Evolutionary conservation across 805 yeast species (phyloP).

Genomic region (Cyberlindnera sargentensis): DNA sequence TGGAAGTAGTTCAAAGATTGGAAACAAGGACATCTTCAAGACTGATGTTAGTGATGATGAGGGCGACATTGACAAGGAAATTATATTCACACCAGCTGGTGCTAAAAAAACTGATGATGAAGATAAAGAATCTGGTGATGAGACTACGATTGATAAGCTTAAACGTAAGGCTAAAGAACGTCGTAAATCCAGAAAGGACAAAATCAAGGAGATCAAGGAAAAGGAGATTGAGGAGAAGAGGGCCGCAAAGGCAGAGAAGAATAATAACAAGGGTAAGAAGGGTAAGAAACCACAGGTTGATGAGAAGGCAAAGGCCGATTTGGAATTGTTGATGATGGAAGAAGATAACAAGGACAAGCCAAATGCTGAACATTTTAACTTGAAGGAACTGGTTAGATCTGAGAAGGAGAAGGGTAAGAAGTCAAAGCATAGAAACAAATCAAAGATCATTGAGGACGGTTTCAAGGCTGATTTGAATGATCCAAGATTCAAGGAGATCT

Average conservation of each 20-base stretch:
- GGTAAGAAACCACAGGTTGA: constrained; percentile 26
- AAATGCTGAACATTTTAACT: constrained; percentile 51
- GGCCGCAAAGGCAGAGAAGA: constrained; percentile 30
- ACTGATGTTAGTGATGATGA: constrained; percentile 16
- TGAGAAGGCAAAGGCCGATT: constrained; percentile 52
- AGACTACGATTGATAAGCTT: constrained; percentile 71
- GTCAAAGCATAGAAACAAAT: constrained; percentile 37
- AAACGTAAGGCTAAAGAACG: constrained; percentile 90
- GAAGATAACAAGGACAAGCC: constrained; percentile 19
- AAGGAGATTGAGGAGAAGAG: constrained; percentile 45
- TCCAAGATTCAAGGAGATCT: constrained; percentile 78
- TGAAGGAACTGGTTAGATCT: constrained; percentile 70
- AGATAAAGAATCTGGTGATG: constrained; percentile 37
- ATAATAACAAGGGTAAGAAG: constrained; percentile 22
- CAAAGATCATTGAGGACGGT: constrained; percentile 44
- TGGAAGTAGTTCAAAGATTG: constrained; percentile 33
- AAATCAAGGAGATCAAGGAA: constrained; percentile 53
- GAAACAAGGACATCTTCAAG: constrained; percentile 29
- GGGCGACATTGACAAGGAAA: constrained; percentile 76
- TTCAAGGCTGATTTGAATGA: constrained; percentile 72
- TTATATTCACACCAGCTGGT: constrained; percentile 85
- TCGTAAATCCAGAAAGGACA: constrained; percentile 75
- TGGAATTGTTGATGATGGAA: constrained; percentile 62
- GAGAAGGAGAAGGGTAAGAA: constrained; percentile 57
- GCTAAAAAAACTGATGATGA: constrained; percentile 26